Evolutionary conservation across 2,329 filamentous ascomycete genomes (phyloP), one percentile per base, ranked within the genome.

Genomic region (Corynespora cassiicola): DNA sequence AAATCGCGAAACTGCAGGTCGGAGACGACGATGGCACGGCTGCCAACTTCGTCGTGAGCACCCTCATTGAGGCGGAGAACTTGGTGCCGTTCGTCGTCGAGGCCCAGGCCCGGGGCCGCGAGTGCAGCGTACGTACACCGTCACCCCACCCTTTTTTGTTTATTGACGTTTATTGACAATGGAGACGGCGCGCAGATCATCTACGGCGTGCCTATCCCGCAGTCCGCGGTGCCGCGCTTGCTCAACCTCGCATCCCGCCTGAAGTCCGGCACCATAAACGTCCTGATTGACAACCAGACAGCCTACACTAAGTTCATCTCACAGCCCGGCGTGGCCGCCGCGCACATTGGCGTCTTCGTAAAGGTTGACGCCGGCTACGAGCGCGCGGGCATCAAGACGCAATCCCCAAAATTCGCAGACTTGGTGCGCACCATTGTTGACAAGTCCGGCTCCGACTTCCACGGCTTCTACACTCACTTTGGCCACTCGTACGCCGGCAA

Each of bases 301-400:
- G 57, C 69, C 0, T 58, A 76, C 5, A 68, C 77, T 29, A 60
- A 72, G 25, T 55, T 71, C 74, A 1, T 77, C 75, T 33, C 67
- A 59, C 11, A 68, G 72, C 17, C 47, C 10, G 21, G 10, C 2
- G 19, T 21, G 2, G 33, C 26, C 4, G 12, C 34, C 16, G 42
- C 38, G 8, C 24, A 45, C 3, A 78, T 83, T 3, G 74, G 73
- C 0, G 72, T 87, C 10, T 88, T 84, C 57, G 71, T 91, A 55
- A 91, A 91, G 55, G 79, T 92, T 24, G 87, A 92, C 61, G 84
- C 87, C 33, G 86, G 87, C 8, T 82, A 82, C 51, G 76, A 82
- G 56, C 83, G 88, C 11, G 87, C 88, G 1, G 88, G 88, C 14
- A 75, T 90, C 0, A 57, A 73, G 1, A 77, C 81, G 0, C 61